A percentile compares a stretch with the other conserved stretches of the same genome.
phyloP scores from a whole-genome alignment of 495 filamentous ascomycete species.

The Neurospora terricola region DNA sequence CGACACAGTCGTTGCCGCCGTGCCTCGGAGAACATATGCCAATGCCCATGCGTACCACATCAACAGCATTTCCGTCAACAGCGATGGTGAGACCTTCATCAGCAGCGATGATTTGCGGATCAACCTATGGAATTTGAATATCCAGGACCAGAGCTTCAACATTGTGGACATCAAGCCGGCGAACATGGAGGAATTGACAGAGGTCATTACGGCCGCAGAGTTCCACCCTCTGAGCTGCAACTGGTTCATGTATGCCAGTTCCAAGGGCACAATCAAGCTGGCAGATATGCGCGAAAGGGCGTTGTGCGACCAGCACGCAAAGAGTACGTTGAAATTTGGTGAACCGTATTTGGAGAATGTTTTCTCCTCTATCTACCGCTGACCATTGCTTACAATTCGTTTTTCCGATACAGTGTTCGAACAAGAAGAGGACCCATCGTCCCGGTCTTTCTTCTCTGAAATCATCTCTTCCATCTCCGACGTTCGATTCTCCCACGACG shows the following conservation, averaged over 20 bases:
- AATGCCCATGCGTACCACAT: conserved; percentile 99
- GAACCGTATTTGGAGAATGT: not conserved
- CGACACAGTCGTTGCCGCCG: conserved; percentile 95
- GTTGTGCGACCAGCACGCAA: conserved; percentile 89
- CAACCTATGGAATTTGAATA: conserved; percentile 98
- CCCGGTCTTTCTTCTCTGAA: conserved; percentile 98
- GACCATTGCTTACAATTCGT: conserved; percentile 3
- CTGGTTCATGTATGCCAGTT: conserved; percentile 99
- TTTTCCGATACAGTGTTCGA: conserved; percentile 65
- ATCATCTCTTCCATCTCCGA: conserved; percentile 99
- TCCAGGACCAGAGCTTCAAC: conserved; percentile 99
- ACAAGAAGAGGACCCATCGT: conserved; percentile 97
- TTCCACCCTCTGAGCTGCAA: conserved; percentile 97
- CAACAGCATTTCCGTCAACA: conserved; percentile 99
- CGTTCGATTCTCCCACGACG: conserved; percentile 92
- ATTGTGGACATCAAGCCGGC: conserved; percentile 99
- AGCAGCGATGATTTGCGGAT: conserved; percentile 95
- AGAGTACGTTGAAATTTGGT: conserved; percentile 50
- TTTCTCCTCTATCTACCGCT: not conserved
- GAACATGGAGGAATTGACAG: conserved; percentile 98
- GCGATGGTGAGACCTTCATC: conserved; percentile 98
- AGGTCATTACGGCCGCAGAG: conserved; percentile 96
- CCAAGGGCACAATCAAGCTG: conserved; percentile 97
- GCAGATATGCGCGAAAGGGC: conserved; percentile 97
- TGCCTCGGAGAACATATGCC: conserved; percentile 89